Percentiles rank a stretch among this genome's conserved stretches.
These are phyloP conservation scores for Phytophthora europaea DNA, from an alignment of 352 stramenopile species.

Conservation along the genomic window DNA sequence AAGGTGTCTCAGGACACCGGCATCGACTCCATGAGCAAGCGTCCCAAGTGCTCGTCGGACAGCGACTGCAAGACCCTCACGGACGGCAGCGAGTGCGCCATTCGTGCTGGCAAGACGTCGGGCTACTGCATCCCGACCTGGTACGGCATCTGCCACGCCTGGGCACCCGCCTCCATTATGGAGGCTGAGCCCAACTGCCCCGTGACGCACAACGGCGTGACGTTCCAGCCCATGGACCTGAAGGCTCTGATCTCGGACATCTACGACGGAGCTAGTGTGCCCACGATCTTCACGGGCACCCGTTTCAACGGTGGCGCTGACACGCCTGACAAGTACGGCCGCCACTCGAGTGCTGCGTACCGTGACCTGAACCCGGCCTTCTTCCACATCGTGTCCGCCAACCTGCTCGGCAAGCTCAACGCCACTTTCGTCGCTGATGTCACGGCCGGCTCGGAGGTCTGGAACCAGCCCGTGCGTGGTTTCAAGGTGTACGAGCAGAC, in stretches of 20 bases:
- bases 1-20: conserved; percentile 41
- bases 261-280: background rate
- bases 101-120: conserved; percentile 28
- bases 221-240: background rate
- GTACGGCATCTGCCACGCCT: conserved; percentile 3
- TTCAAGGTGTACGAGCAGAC: conserved; percentile 48
- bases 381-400: conserved; percentile 52
- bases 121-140: conserved; percentile 42
- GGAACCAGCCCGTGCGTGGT: conserved; percentile 62
- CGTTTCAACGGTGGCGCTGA: background rate
- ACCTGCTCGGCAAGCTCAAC: conserved; percentile 47
- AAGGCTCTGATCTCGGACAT: background rate
- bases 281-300: background rate
- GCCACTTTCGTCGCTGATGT: conserved; percentile 55
- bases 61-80: conserved; percentile 20
- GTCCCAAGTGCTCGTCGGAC: conserved; percentile 29
- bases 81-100: conserved; percentile 37
- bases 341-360: conserved; percentile 34
- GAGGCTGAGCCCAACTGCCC: background rate
- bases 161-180: background rate
- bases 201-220: background rate
- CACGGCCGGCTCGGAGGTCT: conserved; percentile 47
- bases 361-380: conserved; percentile 57
- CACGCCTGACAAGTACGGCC: conserved; percentile 39
- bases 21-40: conserved; percentile 28